These are phyloP conservation scores for Berberis thunbergii DNA, from an alignment of 164 flowering plant species.

Conservation along the genomic window DNA sequence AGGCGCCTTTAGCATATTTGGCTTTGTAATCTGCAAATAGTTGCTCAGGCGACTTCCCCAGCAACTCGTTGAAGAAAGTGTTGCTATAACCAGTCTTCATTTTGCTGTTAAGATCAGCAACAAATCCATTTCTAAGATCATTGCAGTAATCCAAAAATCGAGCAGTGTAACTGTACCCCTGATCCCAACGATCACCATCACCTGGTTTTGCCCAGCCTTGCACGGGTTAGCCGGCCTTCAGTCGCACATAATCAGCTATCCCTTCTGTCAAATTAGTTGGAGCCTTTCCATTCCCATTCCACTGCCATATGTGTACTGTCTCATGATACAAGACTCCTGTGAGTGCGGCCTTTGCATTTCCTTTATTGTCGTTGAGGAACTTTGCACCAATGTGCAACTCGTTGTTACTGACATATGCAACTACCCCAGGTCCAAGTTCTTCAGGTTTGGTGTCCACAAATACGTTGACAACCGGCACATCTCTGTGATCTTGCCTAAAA, in stretches of 20 bases:
- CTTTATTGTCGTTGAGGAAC: conserved; percentile 28
- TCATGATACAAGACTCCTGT: conserved; percentile 59
- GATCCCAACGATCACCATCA: conserved; percentile 49
- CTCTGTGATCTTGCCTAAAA: conserved; percentile 47
- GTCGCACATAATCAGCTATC: conserved; percentile 35
- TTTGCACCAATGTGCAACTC: conserved; percentile 38
- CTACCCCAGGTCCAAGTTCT: no score
- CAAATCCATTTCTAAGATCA: conserved; percentile 42
- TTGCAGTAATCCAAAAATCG: conserved; percentile 56
- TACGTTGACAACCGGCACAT: conserved; percentile 22
- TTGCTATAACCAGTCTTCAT: conserved; percentile 43
- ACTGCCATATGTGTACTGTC: conserved; percentile 61
- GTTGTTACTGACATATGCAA: conserved; percentile 20
- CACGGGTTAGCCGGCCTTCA: no score
- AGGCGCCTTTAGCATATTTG: conserved; percentile 12
- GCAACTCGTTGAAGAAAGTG: conserved; percentile 38
- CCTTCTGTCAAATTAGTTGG: conserved; percentile 61
- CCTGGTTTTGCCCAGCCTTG: conserved; percentile 44
- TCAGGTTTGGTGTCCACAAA: conserved; percentile 18
- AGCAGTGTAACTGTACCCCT: conserved; percentile 62
- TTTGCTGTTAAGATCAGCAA: conserved; percentile 49
- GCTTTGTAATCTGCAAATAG: conserved; percentile 71
- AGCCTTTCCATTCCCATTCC: conserved; percentile 37
- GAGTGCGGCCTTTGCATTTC: conserved; percentile 42
- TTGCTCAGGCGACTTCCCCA: conserved; percentile 54